Conservation (phyloP, 768 basidiomycete genomes). For the Cystobasidium onofrii region DNA sequence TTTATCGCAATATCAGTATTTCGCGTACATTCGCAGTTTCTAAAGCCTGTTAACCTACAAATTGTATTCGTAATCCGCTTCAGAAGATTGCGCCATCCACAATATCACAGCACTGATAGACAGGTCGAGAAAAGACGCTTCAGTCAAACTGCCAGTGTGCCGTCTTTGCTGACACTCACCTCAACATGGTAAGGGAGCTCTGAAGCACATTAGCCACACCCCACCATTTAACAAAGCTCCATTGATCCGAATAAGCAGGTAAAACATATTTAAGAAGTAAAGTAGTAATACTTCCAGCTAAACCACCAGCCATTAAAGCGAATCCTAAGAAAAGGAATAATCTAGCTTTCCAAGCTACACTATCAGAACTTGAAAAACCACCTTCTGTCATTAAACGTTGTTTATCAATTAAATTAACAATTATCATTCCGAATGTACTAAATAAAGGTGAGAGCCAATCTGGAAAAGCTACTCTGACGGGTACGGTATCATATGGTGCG, state of each 20-base stretch:
- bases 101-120: conserved; percentile 67
- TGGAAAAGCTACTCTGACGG: conserved; percentile 73
- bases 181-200: conserved; percentile 53
- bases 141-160: not conserved
- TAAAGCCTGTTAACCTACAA: no score
- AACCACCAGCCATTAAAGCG: conserved; percentile 90
- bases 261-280: conserved; percentile 85
- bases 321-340: conserved; percentile 89
- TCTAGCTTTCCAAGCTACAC: conserved; percentile 83
- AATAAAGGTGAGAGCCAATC: conserved; percentile 98
- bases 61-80: conserved; percentile 87
- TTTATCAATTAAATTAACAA: conserved; percentile 93
- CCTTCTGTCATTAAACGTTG: conserved; percentile 72
- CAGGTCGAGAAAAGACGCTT: not conserved
- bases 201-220: conserved; percentile 94
- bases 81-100: conserved; percentile 81
- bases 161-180: conserved; percentile 39
- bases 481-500: conserved; percentile 60
- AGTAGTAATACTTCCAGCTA: conserved; percentile 90
- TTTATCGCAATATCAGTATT: no score
- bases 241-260: conserved; percentile 58
- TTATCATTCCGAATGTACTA: conserved; percentile 80
- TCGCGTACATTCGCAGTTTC: no score
- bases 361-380: conserved; percentile 42
- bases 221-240: conserved; percentile 62